A percentile compares a stretch with the other conserved stretches of the same genome.
Conservation (phyloP, 2,329 filamentous ascomycete species). For the Uncinocarpus reesii region DNA sequence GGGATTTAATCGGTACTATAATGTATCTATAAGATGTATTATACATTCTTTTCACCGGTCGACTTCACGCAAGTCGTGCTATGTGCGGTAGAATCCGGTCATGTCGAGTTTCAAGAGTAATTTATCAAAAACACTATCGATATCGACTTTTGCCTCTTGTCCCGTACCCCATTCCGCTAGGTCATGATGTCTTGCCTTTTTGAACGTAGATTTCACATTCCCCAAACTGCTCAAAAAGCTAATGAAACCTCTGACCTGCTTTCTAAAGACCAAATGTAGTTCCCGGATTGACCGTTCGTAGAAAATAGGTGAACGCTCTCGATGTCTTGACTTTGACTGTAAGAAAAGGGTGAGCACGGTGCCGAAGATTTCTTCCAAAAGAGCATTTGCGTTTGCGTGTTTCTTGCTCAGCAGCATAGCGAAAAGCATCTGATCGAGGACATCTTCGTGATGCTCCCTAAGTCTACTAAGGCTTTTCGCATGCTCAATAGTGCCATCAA, state of each 20-base stretch:
- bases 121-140: conserved; percentile 55
- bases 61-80: conserved; percentile 9
- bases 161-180: conserved; percentile 21
- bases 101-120: conserved; percentile 62
- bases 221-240: conserved; percentile 57
- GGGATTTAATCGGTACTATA: neutral
- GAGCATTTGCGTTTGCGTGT: conserved; percentile 59
- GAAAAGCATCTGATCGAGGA: conserved; percentile 65
- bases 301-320: neutral
- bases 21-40: too few relatives aligned
- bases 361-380: conserved; percentile 68
- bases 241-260: conserved; percentile 64
- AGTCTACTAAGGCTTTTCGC: conserved; percentile 56
- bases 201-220: conserved; percentile 17
- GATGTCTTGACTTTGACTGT: conserved; percentile 22
- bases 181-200: conserved; percentile 22
- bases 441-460: conserved; percentile 58
- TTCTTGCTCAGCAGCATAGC: conserved; percentile 62
- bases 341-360: conserved; percentile 59
- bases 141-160: conserved; percentile 27
- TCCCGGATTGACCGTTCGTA: conserved; percentile 27
- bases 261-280: conserved; percentile 57
- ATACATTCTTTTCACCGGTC: too few relatives aligned
- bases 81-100: conserved; percentile 58
- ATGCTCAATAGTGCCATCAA: conserved; percentile 38